A percentile compares a stretch with the other conserved stretches of the same genome.
phyloP scores from a whole-genome alignment of 805 yeast genomes.

The Brettanomyces nanus region DNA sequence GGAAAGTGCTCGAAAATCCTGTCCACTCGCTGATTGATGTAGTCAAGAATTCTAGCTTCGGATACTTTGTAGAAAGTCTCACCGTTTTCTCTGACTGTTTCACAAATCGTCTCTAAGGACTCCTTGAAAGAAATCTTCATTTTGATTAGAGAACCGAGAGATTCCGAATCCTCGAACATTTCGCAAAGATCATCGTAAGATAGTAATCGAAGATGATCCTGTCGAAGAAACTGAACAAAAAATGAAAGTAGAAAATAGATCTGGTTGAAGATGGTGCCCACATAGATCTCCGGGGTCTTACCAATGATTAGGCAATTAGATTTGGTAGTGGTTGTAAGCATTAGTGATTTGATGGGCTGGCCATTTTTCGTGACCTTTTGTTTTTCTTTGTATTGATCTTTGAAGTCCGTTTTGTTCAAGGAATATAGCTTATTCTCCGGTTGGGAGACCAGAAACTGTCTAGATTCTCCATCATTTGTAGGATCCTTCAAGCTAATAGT shows the following conservation, averaged over 20 bases:
- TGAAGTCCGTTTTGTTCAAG: slow-evolving; percentile 29
- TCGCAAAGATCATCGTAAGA: slow-evolving; percentile 36
- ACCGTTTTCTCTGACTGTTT: slow-evolving; percentile 33
- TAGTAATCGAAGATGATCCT: slow-evolving; percentile 25
- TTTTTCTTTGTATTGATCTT: slow-evolving; percentile 25
- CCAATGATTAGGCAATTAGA: slow-evolving; percentile 31
- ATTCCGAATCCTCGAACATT: slow-evolving; percentile 20
- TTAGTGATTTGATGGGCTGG: slow-evolving; percentile 34
- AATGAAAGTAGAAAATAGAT: slow-evolving; percentile 31
- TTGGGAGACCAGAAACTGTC: slow-evolving; percentile 11
- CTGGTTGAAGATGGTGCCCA: slow-evolving; percentile 33
- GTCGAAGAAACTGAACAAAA: slow-evolving; percentile 22
- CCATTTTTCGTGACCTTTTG: slow-evolving; percentile 23
- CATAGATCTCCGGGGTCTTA: slow-evolving; percentile 29
- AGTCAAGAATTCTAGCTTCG: slow-evolving; percentile 28
- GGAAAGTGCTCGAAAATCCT: slow-evolving; percentile 33
- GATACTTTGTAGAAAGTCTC: slow-evolving; percentile 39
- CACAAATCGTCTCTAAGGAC: slow-evolving; percentile 29
- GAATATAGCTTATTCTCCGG: slow-evolving; percentile 27
- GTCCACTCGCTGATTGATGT: slow-evolving; percentile 31
- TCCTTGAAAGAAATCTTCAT: slow-evolving; percentile 19
- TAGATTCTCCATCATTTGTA: not conserved
- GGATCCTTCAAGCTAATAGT: not conserved
- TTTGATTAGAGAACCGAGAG: slow-evolving; percentile 14
- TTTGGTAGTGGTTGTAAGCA: slow-evolving; percentile 13